Base-by-base conservation (phyloP, 2,329 filamentous ascomycete species). In the Cladosporium sp. region DNA sequence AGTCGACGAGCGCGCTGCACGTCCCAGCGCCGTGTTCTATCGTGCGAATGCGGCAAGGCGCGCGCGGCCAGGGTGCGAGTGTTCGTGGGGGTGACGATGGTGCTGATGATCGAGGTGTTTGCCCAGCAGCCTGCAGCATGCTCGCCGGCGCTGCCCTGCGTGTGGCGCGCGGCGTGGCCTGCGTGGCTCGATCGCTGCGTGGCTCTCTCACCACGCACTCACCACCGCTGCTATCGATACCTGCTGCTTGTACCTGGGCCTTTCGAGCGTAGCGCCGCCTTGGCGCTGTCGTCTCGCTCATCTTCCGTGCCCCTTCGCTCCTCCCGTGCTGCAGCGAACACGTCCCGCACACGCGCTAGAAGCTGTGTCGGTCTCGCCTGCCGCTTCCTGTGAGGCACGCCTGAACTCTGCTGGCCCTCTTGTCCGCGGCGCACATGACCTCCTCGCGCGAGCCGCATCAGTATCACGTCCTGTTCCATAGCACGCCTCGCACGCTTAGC, bases 271-370 rank as follows among this genome's bases (percentile, higher is more conserved):
- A 54, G 51, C 51, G 50, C 19, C 51, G 7, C 47, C 12, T 22
- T 39, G 20, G 20, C 42, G 28, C 42, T 50, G 28, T 28, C 49
- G 6, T 34, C 34, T 19, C 49, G 39, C 51, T 30, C 17, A 25
- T 25, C 30, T 38, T 25, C 28, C 52, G 25, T 17, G 28, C 34
- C n/a, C n/a, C 42, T 34, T 5, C 30, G 20, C 20, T 45, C 42
- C 42, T 45, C n/a, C 42, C 42, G 42, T n/a, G 42, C 42, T 56
- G 52, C 52, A 56, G 38, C 52, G 52, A 56, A 56, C 40, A 47
- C 40, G 20, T 36, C 40, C 42, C 52, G 19, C 19, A 3, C 28
- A 17, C 39, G 34, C 52, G 52, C 52, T 56, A 56, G 52, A 56
- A 56, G 19, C 15, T 40, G 22, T 55, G 45, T 19, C 45, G n/a